A percentile compares a stretch with the other conserved stretches of the same genome.
Conservation (phyloP, 192 early-diverging fungal species). For the Entomortierella lignicola region DNA sequence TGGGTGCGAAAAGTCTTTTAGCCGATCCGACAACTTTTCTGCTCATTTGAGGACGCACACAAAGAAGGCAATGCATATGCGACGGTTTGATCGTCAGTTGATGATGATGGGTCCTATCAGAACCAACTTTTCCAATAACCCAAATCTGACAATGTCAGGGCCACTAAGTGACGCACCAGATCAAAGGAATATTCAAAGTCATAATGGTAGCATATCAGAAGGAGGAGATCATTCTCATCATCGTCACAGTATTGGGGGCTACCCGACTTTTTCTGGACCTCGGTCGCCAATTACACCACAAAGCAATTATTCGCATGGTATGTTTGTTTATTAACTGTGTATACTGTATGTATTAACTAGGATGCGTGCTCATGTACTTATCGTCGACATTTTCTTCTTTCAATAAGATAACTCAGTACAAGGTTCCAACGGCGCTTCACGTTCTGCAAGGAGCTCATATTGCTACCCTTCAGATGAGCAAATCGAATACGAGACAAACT, state of each 20-base stretch:
- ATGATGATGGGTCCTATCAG: constrained; percentile 33
- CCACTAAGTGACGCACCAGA: constrained; percentile 4
- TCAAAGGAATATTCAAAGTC: background rate
- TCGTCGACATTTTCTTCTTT: too few species aligned
- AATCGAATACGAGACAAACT: constrained; percentile 1
- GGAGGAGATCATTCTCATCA: constrained; percentile 12
- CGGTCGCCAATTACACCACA: constrained; percentile 7
- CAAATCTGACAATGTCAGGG: background rate
- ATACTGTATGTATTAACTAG: too few species aligned
- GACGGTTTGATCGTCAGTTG: constrained; percentile 24
- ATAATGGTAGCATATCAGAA: background rate
- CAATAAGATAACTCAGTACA: constrained; percentile 1
- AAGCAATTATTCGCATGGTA: constrained; percentile 8
- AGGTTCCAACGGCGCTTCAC: background rate
- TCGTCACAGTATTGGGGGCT: constrained; percentile 42
- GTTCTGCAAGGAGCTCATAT: constrained; percentile 12
- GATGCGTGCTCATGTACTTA: too few species aligned
- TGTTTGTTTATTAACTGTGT: background rate
- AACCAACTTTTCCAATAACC: constrained; percentile 20
- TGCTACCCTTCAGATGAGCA: constrained; percentile 8
- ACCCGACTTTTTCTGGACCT: constrained; percentile 16
- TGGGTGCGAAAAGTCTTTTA: constrained; percentile 84
- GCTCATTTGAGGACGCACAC: constrained; percentile 78
- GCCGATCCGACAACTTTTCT: constrained; percentile 80
- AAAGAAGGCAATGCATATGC: constrained; percentile 41